Base-by-base conservation (phyloP, 2,329 filamentous ascomycete species). In the Lasiodiplodia hormozganensis region DNA sequence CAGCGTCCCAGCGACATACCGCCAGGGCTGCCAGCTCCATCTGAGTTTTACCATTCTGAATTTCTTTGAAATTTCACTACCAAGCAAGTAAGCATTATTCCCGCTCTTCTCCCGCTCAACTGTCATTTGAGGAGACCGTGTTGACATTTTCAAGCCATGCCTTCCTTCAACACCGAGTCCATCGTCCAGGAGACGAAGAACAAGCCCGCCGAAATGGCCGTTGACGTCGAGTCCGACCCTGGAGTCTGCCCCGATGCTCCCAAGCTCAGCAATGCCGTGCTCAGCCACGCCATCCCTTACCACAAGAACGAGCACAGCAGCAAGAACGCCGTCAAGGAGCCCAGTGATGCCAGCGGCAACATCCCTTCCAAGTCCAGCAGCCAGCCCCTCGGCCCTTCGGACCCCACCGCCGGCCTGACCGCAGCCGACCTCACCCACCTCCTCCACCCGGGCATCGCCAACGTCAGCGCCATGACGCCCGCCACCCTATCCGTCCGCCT, bases 401-500 rank as follows among this genome's bases (percentile, higher is more conserved):
- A 56, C 25, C 18, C 53, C 28, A 7, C 53, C 31, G 18, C 36
- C 11, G 56, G n/a, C 57, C 14, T 53, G 12, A 60, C 58, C 25
- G 21, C 8, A 6, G 3, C 10, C 58, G 34, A 43, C 25, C 5
- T 28, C 58, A 12, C 18, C 58, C 14, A 31, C 23, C 36, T 21
- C 36, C 21, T 21, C 36, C 21, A 23, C 38, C 40, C 36, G 11
- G 16, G 11, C 56, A 18, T 16, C 23, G 18, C 14, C 3, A 14
- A 16, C 21, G 11, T 54, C 21, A 49, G 14, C 47, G n/a, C 14
- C 40, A 51, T 21, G 62, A 56, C 51, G 47, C 70, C 25, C 21
- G 75, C 75, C 72, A 74, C 71, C 49, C 70, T 62, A 6, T 67
- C 47, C 10, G 31, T 70, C 14, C 23, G 43, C 16, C 8, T 71